Evolutionary conservation across 2,329 filamentous ascomycete species (phyloP).

Genomic region (Sclerotinia borealis): DNA sequence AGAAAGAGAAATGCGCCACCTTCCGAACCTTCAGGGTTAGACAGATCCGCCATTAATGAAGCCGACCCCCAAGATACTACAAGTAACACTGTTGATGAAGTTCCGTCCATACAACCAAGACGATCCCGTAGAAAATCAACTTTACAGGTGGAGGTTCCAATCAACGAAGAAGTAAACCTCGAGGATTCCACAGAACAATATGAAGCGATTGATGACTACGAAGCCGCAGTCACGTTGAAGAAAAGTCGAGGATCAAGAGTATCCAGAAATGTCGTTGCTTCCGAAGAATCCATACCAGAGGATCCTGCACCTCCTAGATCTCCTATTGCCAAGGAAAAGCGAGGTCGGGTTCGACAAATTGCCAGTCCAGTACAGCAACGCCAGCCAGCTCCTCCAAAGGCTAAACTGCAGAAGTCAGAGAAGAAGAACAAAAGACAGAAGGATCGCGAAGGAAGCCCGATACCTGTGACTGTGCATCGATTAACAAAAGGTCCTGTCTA

Average conservation of each 20-base stretch:
- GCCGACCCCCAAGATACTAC: neutral
- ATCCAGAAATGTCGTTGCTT: constrained; percentile 29
- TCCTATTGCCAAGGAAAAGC: constrained; percentile 14
- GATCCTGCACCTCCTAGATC: constrained; percentile 23
- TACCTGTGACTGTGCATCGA: constrained; percentile 56
- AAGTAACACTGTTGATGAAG: neutral
- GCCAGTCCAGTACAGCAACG: constrained; percentile 21
- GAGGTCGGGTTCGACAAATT: constrained; percentile 11
- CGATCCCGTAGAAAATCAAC: constrained; percentile 1
- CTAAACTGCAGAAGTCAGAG: constrained; percentile 23
- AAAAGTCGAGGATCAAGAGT: constrained; percentile 36
- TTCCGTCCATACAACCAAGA: neutral
- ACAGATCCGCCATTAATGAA: neutral
- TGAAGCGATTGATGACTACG: constrained; percentile 32
- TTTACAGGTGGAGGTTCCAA: neutral
- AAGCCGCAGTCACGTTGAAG: constrained; percentile 32
- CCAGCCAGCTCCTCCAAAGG: constrained; percentile 31
- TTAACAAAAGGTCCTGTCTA: constrained; percentile 45
- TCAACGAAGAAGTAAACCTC: neutral
- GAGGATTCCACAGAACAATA: constrained; percentile 18
- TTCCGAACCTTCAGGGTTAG: neutral
- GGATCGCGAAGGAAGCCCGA: constrained; percentile 37
- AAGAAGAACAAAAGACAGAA: constrained; percentile 25
- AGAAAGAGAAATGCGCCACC: constrained; percentile 19
- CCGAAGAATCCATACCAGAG: constrained; percentile 35